phyloP scores from a whole-genome alignment of 2,329 filamentous ascomycete species.

The Botryotinia convoluta region DNA sequence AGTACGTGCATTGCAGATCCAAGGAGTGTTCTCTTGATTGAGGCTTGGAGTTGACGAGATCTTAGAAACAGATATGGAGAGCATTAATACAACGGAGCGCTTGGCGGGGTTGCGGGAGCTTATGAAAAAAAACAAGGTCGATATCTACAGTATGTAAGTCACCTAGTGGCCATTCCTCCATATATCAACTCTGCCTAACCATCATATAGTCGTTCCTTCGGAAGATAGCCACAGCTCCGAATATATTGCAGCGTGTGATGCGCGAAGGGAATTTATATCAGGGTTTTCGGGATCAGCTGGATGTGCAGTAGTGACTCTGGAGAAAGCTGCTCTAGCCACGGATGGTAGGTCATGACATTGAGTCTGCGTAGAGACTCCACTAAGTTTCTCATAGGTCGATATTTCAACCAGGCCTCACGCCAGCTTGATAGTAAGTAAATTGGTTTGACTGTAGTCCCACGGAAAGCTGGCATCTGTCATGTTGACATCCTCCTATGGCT shows the following conservation, averaged over 20 bases:
- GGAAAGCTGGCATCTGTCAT: not conserved
- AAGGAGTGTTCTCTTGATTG: slow-evolving; percentile 9
- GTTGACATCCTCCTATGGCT: not conserved
- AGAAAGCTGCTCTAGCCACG: slow-evolving; percentile 86
- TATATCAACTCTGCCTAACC: slow-evolving; percentile 27
- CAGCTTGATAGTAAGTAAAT: slow-evolving; percentile 65
- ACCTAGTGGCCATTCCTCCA: slow-evolving; percentile 23
- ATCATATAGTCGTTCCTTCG: slow-evolving; percentile 77
- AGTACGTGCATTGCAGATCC: slow-evolving; percentile 17
- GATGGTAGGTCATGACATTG: slow-evolving; percentile 52
- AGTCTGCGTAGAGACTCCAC: not conserved
- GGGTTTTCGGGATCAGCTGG: slow-evolving; percentile 95
- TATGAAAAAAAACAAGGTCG: slow-evolving; percentile 84
- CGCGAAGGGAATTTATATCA: slow-evolving; percentile 83
- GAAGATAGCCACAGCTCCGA: slow-evolving; percentile 98
- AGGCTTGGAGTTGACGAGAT: not conserved
- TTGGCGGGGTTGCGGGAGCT: slow-evolving; percentile 74
- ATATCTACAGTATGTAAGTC: slow-evolving; percentile 77
- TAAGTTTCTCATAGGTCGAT: slow-evolving; percentile 55
- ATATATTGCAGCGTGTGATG: slow-evolving; percentile 96
- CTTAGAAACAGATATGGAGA: slow-evolving; percentile 58
- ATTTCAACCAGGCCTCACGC: slow-evolving; percentile 93
- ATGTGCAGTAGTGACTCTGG: slow-evolving; percentile 81
- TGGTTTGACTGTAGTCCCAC: not conserved
- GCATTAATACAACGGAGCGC: slow-evolving; percentile 73